Conservation (phyloP, 176 grass and related monocot genomes). For the Triticum timopheevii region DNA sequence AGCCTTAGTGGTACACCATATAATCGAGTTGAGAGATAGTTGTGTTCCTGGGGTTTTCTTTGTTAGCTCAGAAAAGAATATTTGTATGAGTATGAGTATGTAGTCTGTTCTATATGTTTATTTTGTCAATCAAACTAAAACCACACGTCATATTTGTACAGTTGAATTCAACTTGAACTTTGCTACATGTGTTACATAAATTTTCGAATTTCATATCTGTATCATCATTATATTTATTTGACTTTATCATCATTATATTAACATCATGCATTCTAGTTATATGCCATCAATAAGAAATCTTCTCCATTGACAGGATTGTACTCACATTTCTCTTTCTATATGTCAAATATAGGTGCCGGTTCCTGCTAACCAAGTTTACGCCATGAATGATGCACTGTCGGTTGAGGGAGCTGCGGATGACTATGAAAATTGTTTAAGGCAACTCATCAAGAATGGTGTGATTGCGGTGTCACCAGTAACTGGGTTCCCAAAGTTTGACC, state of each 20-base stretch:
- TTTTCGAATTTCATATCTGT: background rate
- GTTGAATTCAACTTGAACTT: background rate
- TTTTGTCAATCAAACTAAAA: background rate
- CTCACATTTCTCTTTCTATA: background rate
- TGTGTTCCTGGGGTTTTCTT: background rate
- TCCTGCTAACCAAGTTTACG: slow-evolving; percentile 61
- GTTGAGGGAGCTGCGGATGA: slow-evolving; percentile 62
- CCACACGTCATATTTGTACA: background rate
- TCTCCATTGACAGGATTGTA: background rate
- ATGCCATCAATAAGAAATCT: background rate
- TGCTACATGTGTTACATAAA: background rate
- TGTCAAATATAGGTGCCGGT: slow-evolving; percentile 62
- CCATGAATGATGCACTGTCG: slow-evolving; percentile 70
- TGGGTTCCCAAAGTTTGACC: slow-evolving; percentile 73
- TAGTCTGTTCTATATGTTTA: background rate
- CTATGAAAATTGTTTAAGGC: slow-evolving; percentile 59
- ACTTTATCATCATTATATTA: background rate
- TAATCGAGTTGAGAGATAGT: background rate
- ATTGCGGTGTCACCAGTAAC: slow-evolving; percentile 34
- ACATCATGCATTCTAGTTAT: background rate
- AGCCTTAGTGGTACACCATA: background rate
- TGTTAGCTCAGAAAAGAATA: background rate
- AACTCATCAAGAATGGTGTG: slow-evolving; percentile 50
- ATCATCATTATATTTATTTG: background rate
- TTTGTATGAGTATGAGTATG: background rate